A percentile compares a stretch with the other conserved stretches of the same genome.
These are phyloP conservation scores for Suhomyces pyralidae DNA, from an alignment of 805 yeast species.

Conservation along the genomic window DNA sequence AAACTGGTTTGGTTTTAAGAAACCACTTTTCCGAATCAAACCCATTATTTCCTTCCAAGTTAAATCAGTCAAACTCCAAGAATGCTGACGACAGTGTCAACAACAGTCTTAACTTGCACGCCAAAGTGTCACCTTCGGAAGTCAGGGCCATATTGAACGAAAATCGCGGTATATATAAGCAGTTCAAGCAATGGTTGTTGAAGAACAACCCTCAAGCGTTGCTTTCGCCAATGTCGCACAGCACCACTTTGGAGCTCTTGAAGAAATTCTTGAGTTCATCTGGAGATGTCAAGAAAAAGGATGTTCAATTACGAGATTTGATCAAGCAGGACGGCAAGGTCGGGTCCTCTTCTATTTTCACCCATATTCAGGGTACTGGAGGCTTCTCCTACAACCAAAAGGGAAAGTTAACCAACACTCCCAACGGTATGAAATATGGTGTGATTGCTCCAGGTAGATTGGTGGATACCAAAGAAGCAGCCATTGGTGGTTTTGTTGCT, in stretches of 20 bases:
- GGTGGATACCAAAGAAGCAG: slow-evolving; percentile 47
- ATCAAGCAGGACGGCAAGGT: slow-evolving; percentile 15
- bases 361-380: slow-evolving; percentile 59
- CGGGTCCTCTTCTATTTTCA: slow-evolving; percentile 8
- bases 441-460: slow-evolving; percentile 69
- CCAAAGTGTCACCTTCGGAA: slow-evolving; percentile 23
- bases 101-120: slow-evolving; percentile 30
- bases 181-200: slow-evolving; percentile 55
- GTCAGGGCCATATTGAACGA: slow-evolving; percentile 33
- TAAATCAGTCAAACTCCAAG: slow-evolving; percentile 18
- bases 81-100: slow-evolving; percentile 25
- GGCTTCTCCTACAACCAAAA: slow-evolving; percentile 69
- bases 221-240: slow-evolving; percentile 18
- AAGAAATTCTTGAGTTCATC: slow-evolving; percentile 30
- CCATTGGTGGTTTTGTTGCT: slow-evolving; percentile 57
- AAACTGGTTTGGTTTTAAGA: slow-evolving; percentile 53
- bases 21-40: slow-evolving; percentile 28
- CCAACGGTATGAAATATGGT: slow-evolving; percentile 61
- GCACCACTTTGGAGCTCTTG: slow-evolving; percentile 27
- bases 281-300: slow-evolving; percentile 20
- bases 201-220: slow-evolving; percentile 43
- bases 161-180: slow-evolving; percentile 47
- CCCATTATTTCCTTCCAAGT: slow-evolving; percentile 41
- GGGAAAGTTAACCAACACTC: slow-evolving; percentile 67
- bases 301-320: slow-evolving; percentile 21